phyloP scores from a whole-genome alignment of 2,329 filamentous ascomycete species.

The Aspergillus proliferans region DNA sequence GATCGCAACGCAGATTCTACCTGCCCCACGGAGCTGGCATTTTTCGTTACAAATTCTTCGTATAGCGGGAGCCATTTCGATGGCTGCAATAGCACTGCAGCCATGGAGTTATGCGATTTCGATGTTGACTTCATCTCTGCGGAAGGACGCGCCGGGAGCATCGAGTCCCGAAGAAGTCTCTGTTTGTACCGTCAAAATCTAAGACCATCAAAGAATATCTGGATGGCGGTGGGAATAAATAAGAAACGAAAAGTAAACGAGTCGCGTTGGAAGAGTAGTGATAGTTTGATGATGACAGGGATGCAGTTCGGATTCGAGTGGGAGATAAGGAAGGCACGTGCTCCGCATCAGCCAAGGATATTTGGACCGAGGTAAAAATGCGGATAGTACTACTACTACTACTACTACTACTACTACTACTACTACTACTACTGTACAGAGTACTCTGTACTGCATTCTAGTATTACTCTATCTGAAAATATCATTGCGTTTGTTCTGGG shows the following conservation, averaged over 20 bases:
- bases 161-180: background rate
- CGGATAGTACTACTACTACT: background rate
- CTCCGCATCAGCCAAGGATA: constrained; percentile 20
- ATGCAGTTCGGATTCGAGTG: background rate
- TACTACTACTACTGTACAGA: background rate
- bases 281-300: background rate
- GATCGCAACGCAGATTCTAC: constrained; percentile 91
- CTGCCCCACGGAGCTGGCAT: constrained; percentile 86
- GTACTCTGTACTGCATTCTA: background rate
- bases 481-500: too few relatives aligned
- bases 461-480: background rate
- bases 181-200: background rate
- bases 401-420: background rate
- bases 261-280: too few relatives aligned
- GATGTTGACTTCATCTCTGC: constrained; percentile 3
- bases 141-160: background rate
- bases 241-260: background rate
- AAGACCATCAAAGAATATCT: background rate
- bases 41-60: constrained; percentile 83
- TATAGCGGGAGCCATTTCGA: constrained; percentile 36
- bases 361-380: constrained; percentile 18
- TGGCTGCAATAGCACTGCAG: constrained; percentile 28
- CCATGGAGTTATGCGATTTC: constrained; percentile 22
- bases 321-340: constrained; percentile 17
- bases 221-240: background rate